Conservation (phyloP, 805 yeast species). For the Cyberlindnera americana region DNA sequence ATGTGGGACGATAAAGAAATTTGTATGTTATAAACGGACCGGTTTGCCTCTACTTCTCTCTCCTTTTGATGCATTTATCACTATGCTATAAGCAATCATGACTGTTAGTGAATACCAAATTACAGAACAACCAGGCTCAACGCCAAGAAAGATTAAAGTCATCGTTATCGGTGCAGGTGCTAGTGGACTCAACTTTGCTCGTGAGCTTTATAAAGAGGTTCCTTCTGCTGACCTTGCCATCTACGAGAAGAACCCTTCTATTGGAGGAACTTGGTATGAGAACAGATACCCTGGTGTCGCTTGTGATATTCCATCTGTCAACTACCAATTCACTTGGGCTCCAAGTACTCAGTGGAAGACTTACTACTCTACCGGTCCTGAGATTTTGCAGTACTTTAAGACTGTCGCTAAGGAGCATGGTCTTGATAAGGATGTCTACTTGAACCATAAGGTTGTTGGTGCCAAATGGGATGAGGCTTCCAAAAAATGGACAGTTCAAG, state of each 20-base stretch:
- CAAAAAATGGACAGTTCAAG: conserved; percentile 2
- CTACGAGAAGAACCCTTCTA: conserved; percentile 3
- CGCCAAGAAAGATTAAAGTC: conserved; percentile 2
- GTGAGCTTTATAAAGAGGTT: conserved; percentile 2
- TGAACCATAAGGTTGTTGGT: conserved; percentile 3
- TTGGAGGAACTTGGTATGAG: conserved; percentile 5
- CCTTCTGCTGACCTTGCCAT: conserved; percentile 2
- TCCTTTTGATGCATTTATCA: too few species aligned
- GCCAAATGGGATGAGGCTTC: conserved; percentile 1
- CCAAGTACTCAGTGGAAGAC: conserved; percentile 4
- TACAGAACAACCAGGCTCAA: conserved; percentile 2
- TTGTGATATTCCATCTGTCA: conserved; percentile 3
- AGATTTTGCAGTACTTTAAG: conserved; percentile 2
- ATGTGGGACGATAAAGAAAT: too few species aligned
- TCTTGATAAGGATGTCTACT: conserved; percentile 1
- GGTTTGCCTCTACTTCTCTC: too few species aligned
- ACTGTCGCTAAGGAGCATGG: conserved; percentile 2
- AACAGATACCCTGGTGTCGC: conserved; percentile 4
- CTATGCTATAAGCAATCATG: background rate
- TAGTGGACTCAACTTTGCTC: conserved; percentile 3
- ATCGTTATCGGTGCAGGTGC: conserved; percentile 6
- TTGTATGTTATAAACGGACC: too few species aligned
- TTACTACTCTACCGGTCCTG: conserved; percentile 3
- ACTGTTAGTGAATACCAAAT: conserved; percentile 2
- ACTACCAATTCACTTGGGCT: conserved; percentile 3